These are phyloP conservation scores for Aureobasidium sp. DNA, from an alignment of 2,329 filamentous ascomycete genomes.

Conservation along the genomic window DNA sequence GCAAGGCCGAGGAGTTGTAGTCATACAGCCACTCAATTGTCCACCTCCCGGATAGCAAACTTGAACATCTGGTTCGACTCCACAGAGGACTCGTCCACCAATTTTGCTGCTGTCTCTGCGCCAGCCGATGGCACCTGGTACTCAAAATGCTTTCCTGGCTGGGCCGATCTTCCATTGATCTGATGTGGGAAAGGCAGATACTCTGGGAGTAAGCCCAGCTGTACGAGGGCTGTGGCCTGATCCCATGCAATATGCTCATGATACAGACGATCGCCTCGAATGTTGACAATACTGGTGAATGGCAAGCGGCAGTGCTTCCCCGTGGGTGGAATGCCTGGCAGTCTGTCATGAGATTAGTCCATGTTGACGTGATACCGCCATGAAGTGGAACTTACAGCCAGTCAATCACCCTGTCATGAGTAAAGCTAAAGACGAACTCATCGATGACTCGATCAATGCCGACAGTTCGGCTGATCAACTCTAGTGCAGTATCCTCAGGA, in stretches of 20 bases:
- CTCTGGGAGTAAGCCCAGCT: slow-evolving; percentile 52
- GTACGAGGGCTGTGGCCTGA: slow-evolving; percentile 51
- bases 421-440: slow-evolving; percentile 51
- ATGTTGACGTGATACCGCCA: neutral
- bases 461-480: slow-evolving; percentile 50
- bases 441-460: slow-evolving; percentile 54
- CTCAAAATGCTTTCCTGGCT: slow-evolving; percentile 43
- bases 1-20: too few species aligned
- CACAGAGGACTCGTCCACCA: slow-evolving; percentile 43
- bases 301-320: slow-evolving; percentile 47
- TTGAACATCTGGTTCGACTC: slow-evolving; percentile 53
- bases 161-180: slow-evolving; percentile 34
- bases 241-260: slow-evolving; percentile 57
- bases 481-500: slow-evolving; percentile 48
- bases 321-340: slow-evolving; percentile 52
- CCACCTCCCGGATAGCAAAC: slow-evolving; percentile 27
- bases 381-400: slow-evolving; percentile 53
- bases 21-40: too few species aligned
- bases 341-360: slow-evolving; percentile 39
- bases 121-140: slow-evolving; percentile 57
- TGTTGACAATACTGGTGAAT: slow-evolving; percentile 49
- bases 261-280: slow-evolving; percentile 48
- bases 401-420: slow-evolving; percentile 64
- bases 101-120: slow-evolving; percentile 45
- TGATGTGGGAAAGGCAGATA: slow-evolving; percentile 58